Percentiles rank a stretch among this genome's conserved stretches.
Conservation (phyloP, 257 asterid species). For the Solanum gracilifrons region DNA sequence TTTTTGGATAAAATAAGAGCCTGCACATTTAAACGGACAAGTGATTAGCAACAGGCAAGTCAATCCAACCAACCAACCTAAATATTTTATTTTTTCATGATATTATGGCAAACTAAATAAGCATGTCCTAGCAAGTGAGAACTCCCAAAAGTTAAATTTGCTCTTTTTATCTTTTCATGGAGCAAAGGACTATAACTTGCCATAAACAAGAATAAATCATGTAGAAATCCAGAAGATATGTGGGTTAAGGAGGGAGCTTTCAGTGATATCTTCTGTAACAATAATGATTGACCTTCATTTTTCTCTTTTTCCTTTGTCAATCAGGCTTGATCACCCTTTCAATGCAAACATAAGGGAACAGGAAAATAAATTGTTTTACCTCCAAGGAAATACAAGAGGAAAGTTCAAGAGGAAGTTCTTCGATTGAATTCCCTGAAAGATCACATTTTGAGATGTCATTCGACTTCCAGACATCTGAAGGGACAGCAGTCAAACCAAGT, state of each 20-base stretch:
- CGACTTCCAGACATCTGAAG: constrained; percentile 73
- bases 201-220: not conserved
- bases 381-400: constrained; percentile 65
- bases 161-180: not conserved
- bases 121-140: not conserved
- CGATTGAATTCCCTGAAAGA: constrained; percentile 70
- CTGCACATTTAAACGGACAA: constrained; percentile 24
- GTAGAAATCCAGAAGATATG: not conserved
- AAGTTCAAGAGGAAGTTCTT: constrained; percentile 75
- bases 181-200: not conserved
- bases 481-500: constrained; percentile 51
- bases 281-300: not conserved
- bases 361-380: constrained; percentile 26
- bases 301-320: not conserved
- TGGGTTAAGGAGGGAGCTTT: not conserved
- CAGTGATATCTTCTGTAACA: not conserved
- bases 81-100: not conserved
- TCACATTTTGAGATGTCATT: constrained; percentile 59
- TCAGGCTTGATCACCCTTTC: not conserved
- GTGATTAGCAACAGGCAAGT: not conserved
- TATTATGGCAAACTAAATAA: not conserved
- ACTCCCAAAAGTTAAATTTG: not conserved
- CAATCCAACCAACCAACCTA: not conserved
- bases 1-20: constrained; percentile 72
- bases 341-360: not conserved